Base-by-base conservation (phyloP, 2,329 filamentous ascomycete genomes). In the Aspergillus floridensis region DNA sequence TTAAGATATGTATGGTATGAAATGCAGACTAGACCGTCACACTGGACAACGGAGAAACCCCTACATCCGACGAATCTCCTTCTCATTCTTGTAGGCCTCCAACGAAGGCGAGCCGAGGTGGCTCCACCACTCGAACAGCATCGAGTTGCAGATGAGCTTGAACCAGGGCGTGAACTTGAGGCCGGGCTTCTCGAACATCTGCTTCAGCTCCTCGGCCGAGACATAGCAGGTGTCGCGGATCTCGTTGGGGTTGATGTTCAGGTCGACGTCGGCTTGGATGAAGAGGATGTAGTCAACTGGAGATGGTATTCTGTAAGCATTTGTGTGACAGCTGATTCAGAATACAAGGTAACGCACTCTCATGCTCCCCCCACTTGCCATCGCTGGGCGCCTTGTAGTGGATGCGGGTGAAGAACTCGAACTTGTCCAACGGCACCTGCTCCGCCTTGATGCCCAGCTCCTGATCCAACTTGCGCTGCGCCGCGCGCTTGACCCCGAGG, bases 61-160 rank as follows among this genome's bases (percentile, higher is more conserved):
- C 29, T 22, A 55, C 93, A 97, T 97, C 67, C 93, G 88, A 68
- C 92, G 88, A 70, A 98, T 96, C 73, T 90, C 83, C 73, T 87
- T 86, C 82, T 98, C 93, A 73, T 92, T 88, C 77, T 86, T 84
- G 79, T 93, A 96, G 79, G 91, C 89, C 61, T 96, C 90, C 67
- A 98, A 81, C 10, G 90, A 90, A 24, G 84, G 81, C 68, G 95
- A 74, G 49, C 75, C 88, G 58, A 98, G 84, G 77, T 90, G 87
- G 72, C 88, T 82, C 95, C 95, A 99, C 95, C 95, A 99, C 77
- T 97, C 89, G 70, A 96, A 99, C 47, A 99, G 85, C 91, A 98
- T 93, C 52, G 91, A 92, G 76, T 98, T 85, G 84, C 95, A 99
- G 72, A 99, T 98, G 67, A 99, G 88, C 83, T 96, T 96, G 83